Conservation (phyloP, 2,329 filamentous ascomycete genomes). For the Shiraia sp. region DNA sequence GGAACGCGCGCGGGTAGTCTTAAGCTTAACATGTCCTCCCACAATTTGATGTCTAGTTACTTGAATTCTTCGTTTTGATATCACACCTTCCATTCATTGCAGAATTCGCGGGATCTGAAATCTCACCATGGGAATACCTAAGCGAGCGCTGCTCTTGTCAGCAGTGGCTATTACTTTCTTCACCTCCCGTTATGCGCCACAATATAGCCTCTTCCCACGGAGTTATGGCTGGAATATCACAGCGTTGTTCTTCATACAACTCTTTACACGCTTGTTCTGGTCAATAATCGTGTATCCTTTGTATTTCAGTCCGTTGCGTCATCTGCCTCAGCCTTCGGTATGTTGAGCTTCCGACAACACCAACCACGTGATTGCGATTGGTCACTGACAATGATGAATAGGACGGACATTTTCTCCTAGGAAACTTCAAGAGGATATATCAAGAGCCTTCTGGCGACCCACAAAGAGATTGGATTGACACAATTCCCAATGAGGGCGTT, state of each 20-base stretch:
- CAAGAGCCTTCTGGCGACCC: constrained; percentile 50
- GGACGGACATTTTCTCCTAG: constrained; percentile 42
- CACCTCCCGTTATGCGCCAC: constrained; percentile 38
- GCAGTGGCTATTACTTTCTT: constrained; percentile 33
- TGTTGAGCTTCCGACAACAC: constrained; percentile 17
- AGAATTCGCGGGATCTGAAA: too few relatives aligned
- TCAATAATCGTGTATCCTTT: constrained; percentile 59
- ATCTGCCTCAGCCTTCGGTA: constrained; percentile 59
- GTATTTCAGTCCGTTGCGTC: constrained; percentile 61
- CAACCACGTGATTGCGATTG: neutral
- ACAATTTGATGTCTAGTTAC: neutral
- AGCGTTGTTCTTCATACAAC: constrained; percentile 46
- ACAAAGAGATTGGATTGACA: constrained; percentile 55
- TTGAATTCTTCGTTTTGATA: constrained; percentile 1
- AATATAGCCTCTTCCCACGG: constrained; percentile 28
- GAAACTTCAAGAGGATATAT: constrained; percentile 49
- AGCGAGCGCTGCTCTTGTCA: constrained; percentile 29
- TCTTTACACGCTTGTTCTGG: constrained; percentile 46
- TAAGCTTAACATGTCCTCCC: neutral
- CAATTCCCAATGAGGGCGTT: constrained; percentile 59
- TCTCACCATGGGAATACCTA: constrained; percentile 32
- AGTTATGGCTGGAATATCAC: constrained; percentile 46
- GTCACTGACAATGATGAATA: constrained; percentile 9
- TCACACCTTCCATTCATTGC: neutral
- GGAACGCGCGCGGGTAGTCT: neutral